Conservation (phyloP, 2,329 filamentous ascomycete species). For the Periconia digitata region DNA sequence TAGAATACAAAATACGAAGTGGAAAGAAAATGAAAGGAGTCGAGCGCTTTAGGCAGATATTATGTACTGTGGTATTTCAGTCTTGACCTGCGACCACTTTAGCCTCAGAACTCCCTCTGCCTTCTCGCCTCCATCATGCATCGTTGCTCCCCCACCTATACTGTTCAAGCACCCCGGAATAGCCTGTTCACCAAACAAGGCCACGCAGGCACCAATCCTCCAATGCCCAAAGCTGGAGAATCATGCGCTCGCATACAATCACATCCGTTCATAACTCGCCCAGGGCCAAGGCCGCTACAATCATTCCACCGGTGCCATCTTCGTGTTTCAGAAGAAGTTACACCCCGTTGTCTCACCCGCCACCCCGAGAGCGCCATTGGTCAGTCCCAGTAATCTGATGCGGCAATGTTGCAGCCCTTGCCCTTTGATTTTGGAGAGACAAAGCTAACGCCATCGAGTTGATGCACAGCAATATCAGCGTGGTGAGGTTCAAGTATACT, state of each 20-base stretch:
- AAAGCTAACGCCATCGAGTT: no score
- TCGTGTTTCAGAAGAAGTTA: slow-evolving; percentile 1
- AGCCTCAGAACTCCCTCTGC: neutral
- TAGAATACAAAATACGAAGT: neutral
- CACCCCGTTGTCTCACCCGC: neutral
- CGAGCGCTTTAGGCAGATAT: neutral
- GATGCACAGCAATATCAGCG: no score
- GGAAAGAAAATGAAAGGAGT: neutral
- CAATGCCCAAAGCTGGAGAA: neutral
- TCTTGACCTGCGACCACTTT: neutral
- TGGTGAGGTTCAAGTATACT: no score
- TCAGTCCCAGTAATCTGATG: slow-evolving; percentile 5
- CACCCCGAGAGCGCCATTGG: slow-evolving; percentile 13
- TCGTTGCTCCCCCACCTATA: neutral
- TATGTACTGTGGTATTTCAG: neutral
- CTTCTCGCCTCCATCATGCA: neutral
- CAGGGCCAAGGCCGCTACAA: neutral
- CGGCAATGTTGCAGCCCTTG: slow-evolving; percentile 14
- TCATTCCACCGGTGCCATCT: no score
- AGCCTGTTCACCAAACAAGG: neutral
- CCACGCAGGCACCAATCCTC: neutral
- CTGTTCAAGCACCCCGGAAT: neutral
- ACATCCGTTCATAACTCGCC: neutral
- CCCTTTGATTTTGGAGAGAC: slow-evolving; percentile 18
- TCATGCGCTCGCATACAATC: neutral